phyloP scores from a whole-genome alignment of 2,329 filamentous ascomycete species.

The Chaetomiaceae sp. region DNA sequence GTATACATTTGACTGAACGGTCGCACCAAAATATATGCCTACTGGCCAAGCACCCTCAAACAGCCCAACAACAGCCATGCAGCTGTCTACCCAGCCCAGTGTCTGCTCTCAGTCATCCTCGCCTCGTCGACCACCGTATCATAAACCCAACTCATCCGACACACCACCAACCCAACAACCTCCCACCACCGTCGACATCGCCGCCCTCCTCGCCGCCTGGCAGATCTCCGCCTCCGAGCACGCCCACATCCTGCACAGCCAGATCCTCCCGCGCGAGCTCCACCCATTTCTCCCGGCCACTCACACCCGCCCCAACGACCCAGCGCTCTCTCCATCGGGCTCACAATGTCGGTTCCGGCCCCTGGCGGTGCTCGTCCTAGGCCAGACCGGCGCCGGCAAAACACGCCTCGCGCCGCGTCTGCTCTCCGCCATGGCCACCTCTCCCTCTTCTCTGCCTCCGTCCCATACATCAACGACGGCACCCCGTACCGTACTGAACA shows the following conservation, averaged over 20 bases:
- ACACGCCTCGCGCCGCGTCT: constrained; percentile 38
- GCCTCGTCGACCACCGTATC: too few species aligned
- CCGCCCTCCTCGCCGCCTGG: constrained; percentile 15
- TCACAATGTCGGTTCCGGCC: constrained; percentile 27
- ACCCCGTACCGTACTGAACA: too few species aligned
- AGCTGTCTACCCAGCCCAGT: too few species aligned
- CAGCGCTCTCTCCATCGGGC: constrained; percentile 6
- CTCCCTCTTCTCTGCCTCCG: too few species aligned
- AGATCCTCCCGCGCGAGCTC: constrained; percentile 31
- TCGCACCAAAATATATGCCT: too few species aligned
- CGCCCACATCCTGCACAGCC: constrained; percentile 15
- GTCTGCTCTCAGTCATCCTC: too few species aligned
- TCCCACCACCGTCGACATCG: neutral
- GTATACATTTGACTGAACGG: too few species aligned
- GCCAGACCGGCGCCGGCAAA: constrained; percentile 46
- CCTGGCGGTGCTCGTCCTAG: constrained; percentile 39
- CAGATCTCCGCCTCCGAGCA: constrained; percentile 11
- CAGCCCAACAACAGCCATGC: too few species aligned
- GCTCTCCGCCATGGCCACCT: constrained; percentile 26
- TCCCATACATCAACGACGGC: too few species aligned
- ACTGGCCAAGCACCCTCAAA: too few species aligned
- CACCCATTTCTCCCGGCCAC: constrained; percentile 11
- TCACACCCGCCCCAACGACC: neutral
- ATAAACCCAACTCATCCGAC: neutral
- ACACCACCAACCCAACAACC: neutral